Conservation (phyloP, 352 stramenopile species). For the Phytophthora colocasiae region DNA sequence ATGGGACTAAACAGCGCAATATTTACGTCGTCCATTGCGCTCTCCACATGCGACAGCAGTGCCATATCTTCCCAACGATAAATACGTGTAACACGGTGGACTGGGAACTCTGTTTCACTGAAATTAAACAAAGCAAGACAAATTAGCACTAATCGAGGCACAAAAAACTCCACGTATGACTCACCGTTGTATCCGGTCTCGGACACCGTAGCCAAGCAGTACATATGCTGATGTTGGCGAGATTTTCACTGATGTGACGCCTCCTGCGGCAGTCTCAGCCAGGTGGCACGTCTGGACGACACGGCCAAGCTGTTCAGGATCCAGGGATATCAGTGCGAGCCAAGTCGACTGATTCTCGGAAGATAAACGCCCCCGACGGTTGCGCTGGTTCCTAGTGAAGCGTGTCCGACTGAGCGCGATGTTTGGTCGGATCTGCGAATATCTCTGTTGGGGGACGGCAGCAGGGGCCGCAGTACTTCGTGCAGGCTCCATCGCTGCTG, state of each 20-base stretch:
- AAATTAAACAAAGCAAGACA: constrained; percentile 13
- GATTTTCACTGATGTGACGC: constrained; percentile 92
- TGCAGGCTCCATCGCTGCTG: constrained; percentile 35
- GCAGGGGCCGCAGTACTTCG: constrained; percentile 30
- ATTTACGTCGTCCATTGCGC: constrained; percentile 97
- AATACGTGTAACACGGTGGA: constrained; percentile 88
- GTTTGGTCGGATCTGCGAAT: constrained; percentile 87
- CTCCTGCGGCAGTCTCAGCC: constrained; percentile 77
- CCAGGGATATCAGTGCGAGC: constrained; percentile 84
- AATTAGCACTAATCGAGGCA: constrained; percentile 1
- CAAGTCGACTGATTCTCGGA: constrained; percentile 89
- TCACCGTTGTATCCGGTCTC: constrained; percentile 85
- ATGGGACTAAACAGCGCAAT: constrained; percentile 98
- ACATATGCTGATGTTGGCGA: constrained; percentile 88
- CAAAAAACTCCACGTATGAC: constrained; percentile 3
- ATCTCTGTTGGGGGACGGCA: constrained; percentile 59
- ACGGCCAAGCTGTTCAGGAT: constrained; percentile 74
- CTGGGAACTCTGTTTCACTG: constrained; percentile 82
- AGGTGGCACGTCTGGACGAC: constrained; percentile 88
- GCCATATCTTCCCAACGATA: constrained; percentile 92
- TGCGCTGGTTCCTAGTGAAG: constrained; percentile 80
- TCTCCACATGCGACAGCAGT: constrained; percentile 86
- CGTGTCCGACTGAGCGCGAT: constrained; percentile 84
- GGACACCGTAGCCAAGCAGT: constrained; percentile 85
- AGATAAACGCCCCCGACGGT: constrained; percentile 70